A percentile compares a stretch with the other conserved stretches of the same genome.
Evolutionary conservation across 2,329 filamentous ascomycete species (phyloP).

Genomic region (Botrytis byssoidea): DNA sequence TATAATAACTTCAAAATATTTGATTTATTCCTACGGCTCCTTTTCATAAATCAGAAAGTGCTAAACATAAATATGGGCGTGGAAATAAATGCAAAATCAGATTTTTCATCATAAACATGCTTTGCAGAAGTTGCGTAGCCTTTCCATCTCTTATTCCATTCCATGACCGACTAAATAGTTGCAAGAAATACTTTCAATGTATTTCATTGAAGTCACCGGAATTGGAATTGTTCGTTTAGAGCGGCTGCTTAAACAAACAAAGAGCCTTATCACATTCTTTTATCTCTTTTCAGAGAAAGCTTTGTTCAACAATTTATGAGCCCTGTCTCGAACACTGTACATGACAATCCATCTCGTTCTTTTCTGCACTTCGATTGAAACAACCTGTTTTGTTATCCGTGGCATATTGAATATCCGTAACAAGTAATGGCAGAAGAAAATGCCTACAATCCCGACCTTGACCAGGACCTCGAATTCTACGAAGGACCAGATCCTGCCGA

Average conservation of each 20-base stretch:
- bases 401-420: neutral
- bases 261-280: neutral
- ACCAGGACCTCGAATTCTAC: slow-evolving; percentile 1
- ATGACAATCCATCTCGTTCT: neutral
- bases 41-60: neutral
- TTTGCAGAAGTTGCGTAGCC: neutral
- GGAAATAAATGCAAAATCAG: neutral
- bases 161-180: neutral
- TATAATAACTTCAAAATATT: neutral
- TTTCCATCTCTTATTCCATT: neutral
- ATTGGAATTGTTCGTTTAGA: neutral
- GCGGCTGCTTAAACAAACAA: neutral
- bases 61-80: neutral
- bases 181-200: neutral
- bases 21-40: neutral
- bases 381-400: no score
- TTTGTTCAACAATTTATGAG: neutral
- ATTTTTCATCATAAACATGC: neutral
- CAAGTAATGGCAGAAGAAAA: neutral
- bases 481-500: neutral
- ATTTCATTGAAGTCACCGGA: neutral
- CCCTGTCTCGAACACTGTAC: neutral
- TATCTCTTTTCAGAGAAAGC: neutral
- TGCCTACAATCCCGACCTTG: neutral
- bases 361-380: neutral